phyloP scores from a whole-genome alignment of 2,329 filamentous ascomycete genomes.

The Epichloe typhina region DNA sequence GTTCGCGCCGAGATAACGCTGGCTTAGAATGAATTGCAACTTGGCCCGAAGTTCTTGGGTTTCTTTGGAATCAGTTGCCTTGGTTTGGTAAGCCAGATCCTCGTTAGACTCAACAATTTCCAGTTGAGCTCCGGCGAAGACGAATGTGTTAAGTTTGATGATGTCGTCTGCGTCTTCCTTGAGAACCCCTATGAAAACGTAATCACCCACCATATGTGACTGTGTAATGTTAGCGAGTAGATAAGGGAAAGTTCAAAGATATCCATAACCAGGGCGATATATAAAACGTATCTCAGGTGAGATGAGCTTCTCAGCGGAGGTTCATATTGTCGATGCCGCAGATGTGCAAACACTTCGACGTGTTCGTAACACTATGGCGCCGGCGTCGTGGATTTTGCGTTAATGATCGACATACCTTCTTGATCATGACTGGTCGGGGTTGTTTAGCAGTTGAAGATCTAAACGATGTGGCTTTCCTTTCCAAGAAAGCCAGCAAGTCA shows the following conservation, averaged over 20 bases:
- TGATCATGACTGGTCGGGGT: conserved; percentile 47
- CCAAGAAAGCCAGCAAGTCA: conserved; percentile 53
- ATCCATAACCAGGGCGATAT: conserved; percentile 1
- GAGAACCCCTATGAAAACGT: conserved; percentile 53
- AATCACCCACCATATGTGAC: conserved; percentile 57
- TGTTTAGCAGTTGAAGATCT: conserved; percentile 28
- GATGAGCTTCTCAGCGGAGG: background rate
- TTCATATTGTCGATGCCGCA: conserved; percentile 1
- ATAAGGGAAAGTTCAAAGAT: conserved; percentile 22
- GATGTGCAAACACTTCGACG: conserved; percentile 1
- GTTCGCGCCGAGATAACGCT: conserved; percentile 55
- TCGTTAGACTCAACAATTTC: conserved; percentile 38
- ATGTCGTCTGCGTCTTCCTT: conserved; percentile 51
- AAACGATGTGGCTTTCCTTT: conserved; percentile 52
- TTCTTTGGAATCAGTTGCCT: conserved; percentile 34
- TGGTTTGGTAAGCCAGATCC: conserved; percentile 18
- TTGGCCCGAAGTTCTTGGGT: conserved; percentile 52
- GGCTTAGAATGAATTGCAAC: conserved; percentile 56
- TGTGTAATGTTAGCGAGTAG: conserved; percentile 45
- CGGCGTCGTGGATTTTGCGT: conserved; percentile 10
- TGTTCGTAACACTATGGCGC: conserved; percentile 5
- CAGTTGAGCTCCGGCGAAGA: conserved; percentile 53
- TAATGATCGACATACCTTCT: conserved; percentile 56
- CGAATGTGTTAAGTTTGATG: conserved; percentile 53
- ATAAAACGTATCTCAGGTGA: background rate